These are phyloP conservation scores for Sanguinoderma infundibulare DNA, from an alignment of 1,284 basidiomycete species.

Conservation along the genomic window DNA sequence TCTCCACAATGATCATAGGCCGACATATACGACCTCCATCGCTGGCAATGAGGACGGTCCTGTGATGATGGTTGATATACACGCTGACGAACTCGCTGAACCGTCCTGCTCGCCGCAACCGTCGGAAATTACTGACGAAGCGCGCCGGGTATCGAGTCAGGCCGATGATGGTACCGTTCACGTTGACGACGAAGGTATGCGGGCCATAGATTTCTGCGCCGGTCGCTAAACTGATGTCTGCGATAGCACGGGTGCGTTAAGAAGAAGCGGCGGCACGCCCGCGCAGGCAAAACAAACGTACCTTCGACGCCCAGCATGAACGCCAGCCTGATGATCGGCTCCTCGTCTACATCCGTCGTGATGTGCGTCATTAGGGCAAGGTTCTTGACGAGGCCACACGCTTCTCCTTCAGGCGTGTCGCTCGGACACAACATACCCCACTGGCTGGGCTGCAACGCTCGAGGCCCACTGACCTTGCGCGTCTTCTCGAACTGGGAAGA, in stretches of 20 bases:
- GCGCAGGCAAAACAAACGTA: constrained; percentile 37
- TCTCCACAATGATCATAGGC: constrained; percentile 97
- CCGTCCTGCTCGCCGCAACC: constrained; percentile 88
- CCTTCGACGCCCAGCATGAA: constrained; percentile 97
- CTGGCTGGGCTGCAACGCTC: constrained; percentile 97
- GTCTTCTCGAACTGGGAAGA: constrained; percentile 99
- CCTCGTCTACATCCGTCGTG: constrained; percentile 98
- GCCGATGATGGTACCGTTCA: constrained; percentile 97
- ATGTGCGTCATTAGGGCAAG: constrained; percentile 99
- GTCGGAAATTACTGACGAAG: constrained; percentile 92
- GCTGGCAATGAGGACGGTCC: constrained; percentile 94
- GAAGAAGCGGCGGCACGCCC: constrained; percentile 1
- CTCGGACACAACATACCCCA: constrained; percentile 99
- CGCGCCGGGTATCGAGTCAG: constrained; percentile 86
- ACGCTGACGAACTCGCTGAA: constrained; percentile 98
- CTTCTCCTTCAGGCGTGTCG: constrained; percentile 99
- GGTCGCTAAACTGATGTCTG: constrained; percentile 92
- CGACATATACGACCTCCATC: constrained; percentile 99
- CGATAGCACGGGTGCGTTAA: constrained; percentile 19
- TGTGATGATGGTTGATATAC: constrained; percentile 96
- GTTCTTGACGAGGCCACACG: constrained; percentile 99
- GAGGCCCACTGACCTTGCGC: constrained; percentile 96
- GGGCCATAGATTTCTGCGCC: constrained; percentile 96
- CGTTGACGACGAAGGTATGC: constrained; percentile 93
- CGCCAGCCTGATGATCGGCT: constrained; percentile 88